These are phyloP conservation scores for Spiraea crenata DNA, from an alignment of 331 rosid genomes.

Conservation along the genomic window DNA sequence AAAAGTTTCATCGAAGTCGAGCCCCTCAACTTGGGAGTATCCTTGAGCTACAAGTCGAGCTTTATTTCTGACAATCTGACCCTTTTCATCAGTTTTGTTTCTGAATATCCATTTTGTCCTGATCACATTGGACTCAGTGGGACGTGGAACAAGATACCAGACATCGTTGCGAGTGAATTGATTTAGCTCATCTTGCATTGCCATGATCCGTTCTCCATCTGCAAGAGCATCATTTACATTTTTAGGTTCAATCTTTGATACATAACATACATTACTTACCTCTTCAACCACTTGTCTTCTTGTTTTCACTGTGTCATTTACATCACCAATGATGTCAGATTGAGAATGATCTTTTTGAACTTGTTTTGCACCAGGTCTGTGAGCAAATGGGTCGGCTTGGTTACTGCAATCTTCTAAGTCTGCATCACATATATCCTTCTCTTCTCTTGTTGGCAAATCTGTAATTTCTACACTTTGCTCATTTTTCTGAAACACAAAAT, in stretches of 20 bases:
- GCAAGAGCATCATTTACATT: not conserved
- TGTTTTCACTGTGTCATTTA: not conserved
- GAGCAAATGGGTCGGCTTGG: not conserved
- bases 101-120: not conserved
- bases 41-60: not conserved
- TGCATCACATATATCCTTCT: too few species aligned
- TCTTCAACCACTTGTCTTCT: not conserved
- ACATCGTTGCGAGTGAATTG: not conserved
- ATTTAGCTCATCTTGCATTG: not conserved
- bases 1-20: constrained; percentile 2
- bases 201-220: not conserved
- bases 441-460: too few species aligned
- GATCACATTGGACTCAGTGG: not conserved
- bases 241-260: not conserved
- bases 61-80: not conserved
- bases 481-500: not conserved
- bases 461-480: too few species aligned
- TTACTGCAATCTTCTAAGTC: not conserved
- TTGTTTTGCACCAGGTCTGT: not conserved
- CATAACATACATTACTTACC: not conserved
- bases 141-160: not conserved
- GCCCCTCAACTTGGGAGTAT: not conserved
- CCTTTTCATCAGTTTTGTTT: not conserved
- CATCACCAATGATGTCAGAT: not conserved
- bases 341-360: not conserved